A percentile compares a stretch with the other conserved stretches of the same genome.
These are phyloP conservation scores for Rhypophila decipiens DNA, from an alignment of 495 filamentous ascomycete genomes.

Conservation along the genomic window DNA sequence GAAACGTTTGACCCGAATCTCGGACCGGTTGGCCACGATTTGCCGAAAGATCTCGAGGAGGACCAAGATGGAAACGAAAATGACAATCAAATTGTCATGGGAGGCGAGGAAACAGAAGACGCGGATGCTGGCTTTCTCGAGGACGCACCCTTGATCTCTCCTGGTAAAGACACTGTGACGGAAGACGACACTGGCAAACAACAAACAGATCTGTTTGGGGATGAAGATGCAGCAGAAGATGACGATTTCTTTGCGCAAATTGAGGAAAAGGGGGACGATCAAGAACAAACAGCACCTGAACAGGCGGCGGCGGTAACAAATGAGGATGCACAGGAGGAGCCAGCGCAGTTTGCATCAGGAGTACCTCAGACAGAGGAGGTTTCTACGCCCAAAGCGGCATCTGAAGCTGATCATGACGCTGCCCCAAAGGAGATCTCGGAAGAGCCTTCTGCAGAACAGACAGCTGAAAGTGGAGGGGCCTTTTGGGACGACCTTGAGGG, in stretches of 20 bases:
- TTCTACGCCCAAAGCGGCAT: too few species aligned
- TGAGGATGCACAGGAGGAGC: too few species aligned
- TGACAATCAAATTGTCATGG: constrained; percentile 15
- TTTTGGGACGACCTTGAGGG: too few species aligned
- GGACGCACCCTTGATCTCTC: constrained; percentile 49
- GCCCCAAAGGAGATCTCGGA: constrained; percentile 79
- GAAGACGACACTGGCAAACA: constrained; percentile 4
- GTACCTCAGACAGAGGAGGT: too few species aligned
- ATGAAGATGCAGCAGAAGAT: constrained; percentile 30
- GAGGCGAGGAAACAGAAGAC: constrained; percentile 33
- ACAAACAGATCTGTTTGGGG: constrained; percentile 29
- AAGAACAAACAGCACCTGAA: too few species aligned
- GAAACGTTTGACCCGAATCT: too few species aligned
- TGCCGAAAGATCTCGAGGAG: constrained; percentile 17
- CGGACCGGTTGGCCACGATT: constrained; percentile 23
- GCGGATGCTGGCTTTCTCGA: constrained; percentile 52
- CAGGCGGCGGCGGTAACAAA: too few species aligned
- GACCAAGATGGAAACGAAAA: constrained; percentile 17
- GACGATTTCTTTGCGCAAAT: constrained; percentile 49
- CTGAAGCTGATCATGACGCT: too few species aligned
- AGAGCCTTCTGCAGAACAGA: too few species aligned
- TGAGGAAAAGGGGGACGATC: constrained; percentile 10
- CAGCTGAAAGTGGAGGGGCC: too few species aligned
- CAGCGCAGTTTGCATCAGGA: too few species aligned
- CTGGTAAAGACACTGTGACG: constrained; percentile 2